phyloP scores from a whole-genome alignment of 2,329 filamentous ascomycete species.

The Coleophoma cylindrospora region DNA sequence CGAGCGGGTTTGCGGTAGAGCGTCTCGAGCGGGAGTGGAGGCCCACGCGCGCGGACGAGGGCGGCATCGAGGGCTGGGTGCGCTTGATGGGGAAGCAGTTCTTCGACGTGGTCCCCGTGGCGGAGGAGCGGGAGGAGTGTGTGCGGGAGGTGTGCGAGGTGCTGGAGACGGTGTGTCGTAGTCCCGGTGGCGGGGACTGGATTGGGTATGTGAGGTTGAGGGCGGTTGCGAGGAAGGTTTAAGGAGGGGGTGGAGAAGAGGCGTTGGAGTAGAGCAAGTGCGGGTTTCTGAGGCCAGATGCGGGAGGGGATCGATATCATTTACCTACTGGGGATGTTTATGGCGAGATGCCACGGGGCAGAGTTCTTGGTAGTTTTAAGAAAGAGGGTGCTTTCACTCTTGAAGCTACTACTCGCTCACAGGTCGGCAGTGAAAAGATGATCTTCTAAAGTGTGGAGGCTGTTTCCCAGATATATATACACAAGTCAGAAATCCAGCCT shows the following conservation, averaged over 20 bases:
- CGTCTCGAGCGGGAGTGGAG: constrained; percentile 58
- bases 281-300: too few relatives aligned
- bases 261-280: neutral
- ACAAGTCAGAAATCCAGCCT: too few relatives aligned
- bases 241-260: neutral
- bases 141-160: constrained; percentile 50
- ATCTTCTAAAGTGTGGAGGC: too few relatives aligned
- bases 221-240: constrained; percentile 37
- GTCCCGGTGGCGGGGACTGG: constrained; percentile 52
- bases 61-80: constrained; percentile 62
- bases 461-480: too few relatives aligned
- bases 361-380: too few relatives aligned
- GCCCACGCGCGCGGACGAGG: constrained; percentile 52
- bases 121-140: constrained; percentile 39
- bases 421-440: too few relatives aligned
- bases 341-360: too few relatives aligned
- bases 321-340: too few relatives aligned
- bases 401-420: too few relatives aligned
- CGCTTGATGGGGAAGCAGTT: constrained; percentile 56
- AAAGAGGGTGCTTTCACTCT: too few relatives aligned
- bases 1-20: constrained; percentile 34
- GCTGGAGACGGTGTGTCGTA: constrained; percentile 48
- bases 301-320: too few relatives aligned
- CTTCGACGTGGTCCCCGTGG: constrained; percentile 45
- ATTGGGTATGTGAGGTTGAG: constrained; percentile 51